Conservation (phyloP, 2,329 filamentous ascomycete species). For the Hypoxylon sp. region DNA sequence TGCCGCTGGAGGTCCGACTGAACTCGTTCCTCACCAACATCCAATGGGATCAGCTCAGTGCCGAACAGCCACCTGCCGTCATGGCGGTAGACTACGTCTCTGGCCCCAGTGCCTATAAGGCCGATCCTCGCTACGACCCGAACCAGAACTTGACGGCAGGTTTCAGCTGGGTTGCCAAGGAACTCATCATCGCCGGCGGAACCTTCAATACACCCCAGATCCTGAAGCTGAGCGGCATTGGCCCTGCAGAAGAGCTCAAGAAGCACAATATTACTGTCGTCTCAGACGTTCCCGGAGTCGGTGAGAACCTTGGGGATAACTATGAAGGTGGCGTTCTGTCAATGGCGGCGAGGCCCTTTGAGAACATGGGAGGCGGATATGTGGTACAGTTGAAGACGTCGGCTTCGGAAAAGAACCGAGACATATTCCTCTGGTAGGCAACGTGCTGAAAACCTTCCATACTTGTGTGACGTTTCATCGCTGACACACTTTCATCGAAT, state of each 20-base stretch:
- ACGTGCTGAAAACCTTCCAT: not conserved
- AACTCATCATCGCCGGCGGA: constrained; percentile 60
- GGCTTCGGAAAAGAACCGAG: constrained; percentile 25
- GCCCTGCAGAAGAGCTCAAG: constrained; percentile 49
- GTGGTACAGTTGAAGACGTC: constrained; percentile 36
- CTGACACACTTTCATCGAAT: not conserved
- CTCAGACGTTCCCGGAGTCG: constrained; percentile 62
- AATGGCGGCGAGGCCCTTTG: constrained; percentile 25
- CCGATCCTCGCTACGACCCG: constrained; percentile 33
- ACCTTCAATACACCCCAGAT: constrained; percentile 61
- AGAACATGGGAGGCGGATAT: constrained; percentile 21
- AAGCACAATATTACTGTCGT: constrained; percentile 52
- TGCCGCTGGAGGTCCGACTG: constrained; percentile 31
- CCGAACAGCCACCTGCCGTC: constrained; percentile 30
- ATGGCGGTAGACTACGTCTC: constrained; percentile 36
- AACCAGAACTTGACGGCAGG: constrained; percentile 43
- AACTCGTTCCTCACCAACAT: constrained; percentile 36
- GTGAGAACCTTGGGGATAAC: constrained; percentile 63
- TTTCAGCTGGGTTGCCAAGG: constrained; percentile 50
- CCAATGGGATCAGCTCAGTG: constrained; percentile 33
- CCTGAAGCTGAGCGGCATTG: constrained; percentile 55
- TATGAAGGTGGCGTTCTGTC: constrained; percentile 55
- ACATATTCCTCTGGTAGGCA: constrained; percentile 31
- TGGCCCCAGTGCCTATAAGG: constrained; percentile 36
- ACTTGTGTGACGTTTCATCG: not conserved